Evolutionary conservation across 192 early-diverging fungal genomes (phyloP).

Genomic region (Fimicolochytrium jonesii): DNA sequence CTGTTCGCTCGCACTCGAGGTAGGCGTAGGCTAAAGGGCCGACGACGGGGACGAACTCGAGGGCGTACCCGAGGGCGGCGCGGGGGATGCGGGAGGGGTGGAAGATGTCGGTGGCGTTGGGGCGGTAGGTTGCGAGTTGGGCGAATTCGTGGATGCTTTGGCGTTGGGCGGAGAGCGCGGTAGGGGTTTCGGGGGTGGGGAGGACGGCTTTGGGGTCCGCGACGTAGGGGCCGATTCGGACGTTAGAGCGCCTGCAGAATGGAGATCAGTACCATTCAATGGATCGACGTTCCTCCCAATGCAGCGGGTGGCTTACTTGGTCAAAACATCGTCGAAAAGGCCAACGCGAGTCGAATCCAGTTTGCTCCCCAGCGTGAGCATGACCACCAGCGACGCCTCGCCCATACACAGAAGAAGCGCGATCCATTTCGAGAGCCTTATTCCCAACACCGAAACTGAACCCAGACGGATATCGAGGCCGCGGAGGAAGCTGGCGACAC

Average conservation of each 20-base stretch:
- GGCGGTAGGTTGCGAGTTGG: not conserved
- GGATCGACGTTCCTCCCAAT: too few species aligned
- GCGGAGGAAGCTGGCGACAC: not conserved
- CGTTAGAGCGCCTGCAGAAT: too few species aligned
- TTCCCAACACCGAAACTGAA: not conserved
- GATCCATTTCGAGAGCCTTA: slow-evolving; percentile 13
- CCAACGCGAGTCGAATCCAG: slow-evolving; percentile 3
- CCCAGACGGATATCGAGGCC: not conserved
- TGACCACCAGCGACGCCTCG: slow-evolving; percentile 11
- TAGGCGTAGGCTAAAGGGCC: slow-evolving; percentile 16
- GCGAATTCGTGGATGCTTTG: not conserved
- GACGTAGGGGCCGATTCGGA: slow-evolving; percentile 9
- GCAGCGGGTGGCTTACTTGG: not conserved
- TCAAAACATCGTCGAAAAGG: slow-evolving; percentile 13
- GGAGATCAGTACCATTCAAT: too few species aligned
- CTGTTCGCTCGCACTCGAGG: slow-evolving; percentile 22
- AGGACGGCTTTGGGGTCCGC: slow-evolving; percentile 1
- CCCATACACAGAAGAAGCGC: slow-evolving; percentile 1
- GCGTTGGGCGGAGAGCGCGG: not conserved
- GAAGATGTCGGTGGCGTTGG: not conserved
- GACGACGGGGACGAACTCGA: slow-evolving; percentile 14
- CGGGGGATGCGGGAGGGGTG: too few species aligned
- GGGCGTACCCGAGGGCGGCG: slow-evolving; percentile 1
- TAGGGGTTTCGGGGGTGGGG: not conserved
- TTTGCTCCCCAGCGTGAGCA: not conserved